A percentile compares a stretch with the other conserved stretches of the same genome.
phyloP scores from a whole-genome alignment of 192 early-diverging fungal genomes.

The Ambispora gerdemannii region DNA sequence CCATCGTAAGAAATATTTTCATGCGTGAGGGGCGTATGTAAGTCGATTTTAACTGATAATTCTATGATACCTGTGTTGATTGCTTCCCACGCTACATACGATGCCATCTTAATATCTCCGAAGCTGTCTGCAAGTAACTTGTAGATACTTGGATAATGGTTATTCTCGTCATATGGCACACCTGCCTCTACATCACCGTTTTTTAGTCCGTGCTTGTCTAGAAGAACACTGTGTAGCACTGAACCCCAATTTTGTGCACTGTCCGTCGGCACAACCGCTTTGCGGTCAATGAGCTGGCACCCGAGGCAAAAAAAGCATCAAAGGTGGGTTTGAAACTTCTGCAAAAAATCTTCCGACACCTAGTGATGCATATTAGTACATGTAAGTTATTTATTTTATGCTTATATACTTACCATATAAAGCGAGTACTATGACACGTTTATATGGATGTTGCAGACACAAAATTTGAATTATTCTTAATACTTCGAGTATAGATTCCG shows the following conservation, averaged over 20 bases:
- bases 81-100: slow-evolving; percentile 19
- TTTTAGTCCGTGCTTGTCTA: slow-evolving; percentile 22
- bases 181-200: slow-evolving; percentile 17
- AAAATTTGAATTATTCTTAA: no score
- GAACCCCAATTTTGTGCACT: slow-evolving; percentile 29
- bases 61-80: slow-evolving; percentile 29
- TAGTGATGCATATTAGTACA: background rate
- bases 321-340: background rate
- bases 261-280: slow-evolving; percentile 14
- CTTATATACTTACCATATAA: slow-evolving; percentile 1
- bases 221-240: slow-evolving; percentile 16
- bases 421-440: slow-evolving; percentile 13
- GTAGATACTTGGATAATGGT: slow-evolving; percentile 22
- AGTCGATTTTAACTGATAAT: background rate
- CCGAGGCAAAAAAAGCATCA: slow-evolving; percentile 12
- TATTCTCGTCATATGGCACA: slow-evolving; percentile 8
- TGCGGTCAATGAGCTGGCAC: slow-evolving; percentile 16
- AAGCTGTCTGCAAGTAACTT: slow-evolving; percentile 13
- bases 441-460: slow-evolving; percentile 1
- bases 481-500: no score
- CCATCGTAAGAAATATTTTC: background rate
- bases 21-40: background rate
- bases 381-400: no score
- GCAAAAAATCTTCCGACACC: slow-evolving; percentile 11
- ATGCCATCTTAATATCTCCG: slow-evolving; percentile 12